Percentiles rank a stretch among this genome's conserved stretches.
Evolutionary conservation across 192 early-diverging fungal species (phyloP).

Genomic region (Irineochytrium annulatum): DNA sequence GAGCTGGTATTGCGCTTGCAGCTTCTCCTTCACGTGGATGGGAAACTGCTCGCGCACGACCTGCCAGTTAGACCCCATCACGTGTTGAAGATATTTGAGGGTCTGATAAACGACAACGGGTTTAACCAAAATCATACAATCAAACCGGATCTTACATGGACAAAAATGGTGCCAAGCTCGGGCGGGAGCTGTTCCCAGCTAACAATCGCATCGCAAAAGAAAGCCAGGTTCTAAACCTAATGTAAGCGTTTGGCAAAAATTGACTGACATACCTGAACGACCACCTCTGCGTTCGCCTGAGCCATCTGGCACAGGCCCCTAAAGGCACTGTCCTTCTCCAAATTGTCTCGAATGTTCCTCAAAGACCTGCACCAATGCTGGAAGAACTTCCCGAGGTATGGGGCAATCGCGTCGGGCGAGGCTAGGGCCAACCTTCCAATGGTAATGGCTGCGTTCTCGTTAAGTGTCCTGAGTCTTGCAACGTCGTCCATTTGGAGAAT

Average conservation of each 20-base stretch:
- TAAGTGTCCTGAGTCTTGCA: conserved; percentile 60
- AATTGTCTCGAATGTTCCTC: conserved; percentile 82
- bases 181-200: conserved; percentile 66
- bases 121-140: too few relatives aligned
- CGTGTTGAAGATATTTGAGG: too few relatives aligned
- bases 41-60: too few relatives aligned
- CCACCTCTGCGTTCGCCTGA: conserved; percentile 77
- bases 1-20: too few relatives aligned
- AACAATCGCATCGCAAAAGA: conserved; percentile 77
- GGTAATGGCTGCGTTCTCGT: conserved; percentile 96
- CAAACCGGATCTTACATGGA: too few relatives aligned
- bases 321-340: conserved; percentile 97
- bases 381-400: conserved; percentile 78
- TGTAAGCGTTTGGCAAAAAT: background rate
- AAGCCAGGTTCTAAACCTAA: conserved; percentile 51
- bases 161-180: too few relatives aligned
- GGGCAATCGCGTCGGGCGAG: conserved; percentile 76
- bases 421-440: conserved; percentile 93
- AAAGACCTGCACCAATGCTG: conserved; percentile 79
- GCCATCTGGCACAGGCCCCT: conserved; percentile 92
- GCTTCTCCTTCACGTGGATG: too few relatives aligned
- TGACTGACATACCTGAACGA: conserved; percentile 6
- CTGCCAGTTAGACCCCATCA: too few relatives aligned
- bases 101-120: too few relatives aligned
- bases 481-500: conserved; percentile 67